Base-by-base conservation (phyloP, 2,329 filamentous ascomycete species). In the Nemania abortiva region DNA sequence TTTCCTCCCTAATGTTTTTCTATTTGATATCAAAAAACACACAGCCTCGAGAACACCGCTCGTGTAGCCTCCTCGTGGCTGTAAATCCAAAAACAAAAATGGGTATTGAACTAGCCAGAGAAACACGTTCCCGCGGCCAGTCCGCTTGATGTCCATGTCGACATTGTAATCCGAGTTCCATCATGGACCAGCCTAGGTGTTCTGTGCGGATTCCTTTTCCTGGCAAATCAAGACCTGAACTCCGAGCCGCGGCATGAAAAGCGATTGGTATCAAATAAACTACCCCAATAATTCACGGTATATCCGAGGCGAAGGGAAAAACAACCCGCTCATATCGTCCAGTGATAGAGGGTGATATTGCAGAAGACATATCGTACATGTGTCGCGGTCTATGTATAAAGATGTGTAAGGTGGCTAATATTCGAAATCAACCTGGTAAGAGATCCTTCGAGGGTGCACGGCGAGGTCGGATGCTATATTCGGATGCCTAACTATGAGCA, bases 181-280 rank as follows among this genome's bases (percentile, higher is more conserved):
- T 63, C 50, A 50, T 58, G 27, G 50, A 57, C 49, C 24, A 49
- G 56, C 54, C 37, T 18, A 58, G 27, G 24, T 49, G 22, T 63
- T 39, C 58, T 60, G 45, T 52, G 58, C 47, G 39, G 61, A 18
- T 45, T 47, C 13, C 58, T 47, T 65, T 68, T 58, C 53, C 55
- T 58, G 63, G 60, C 55, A 70, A 63, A 65, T 57, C 56, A 70
- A 47, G 47, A 61, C 71, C 70, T 63, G 50, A 70, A 72, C 70
- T 70, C 70, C 71, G 57, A 63, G 60, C 65, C 59, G 66, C 63
- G 34, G 64, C 29, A 47, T 53, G 52, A 65, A 65, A 66, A 63
- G 45, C 70, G 58, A 72, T 70, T 77, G 76, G 75, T 78, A 78
- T 78, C 76, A 77, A 74, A 72, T 69, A 67, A 71, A 62, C 70